phyloP scores from a whole-genome alignment of 805 yeast species.

The Metschnikowia lochheadii region DNA sequence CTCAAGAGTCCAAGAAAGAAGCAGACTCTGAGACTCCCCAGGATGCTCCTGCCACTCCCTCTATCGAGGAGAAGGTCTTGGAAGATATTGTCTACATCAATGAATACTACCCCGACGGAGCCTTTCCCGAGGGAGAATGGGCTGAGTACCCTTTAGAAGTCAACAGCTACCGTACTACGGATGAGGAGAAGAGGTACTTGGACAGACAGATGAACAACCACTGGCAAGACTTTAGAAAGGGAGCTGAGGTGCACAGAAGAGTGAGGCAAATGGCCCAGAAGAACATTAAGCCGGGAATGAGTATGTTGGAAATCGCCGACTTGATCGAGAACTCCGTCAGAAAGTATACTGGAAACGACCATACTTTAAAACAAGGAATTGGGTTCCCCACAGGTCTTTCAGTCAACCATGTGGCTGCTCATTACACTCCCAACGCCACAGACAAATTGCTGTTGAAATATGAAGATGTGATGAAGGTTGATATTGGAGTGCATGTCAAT shows the following conservation, averaged over 20 bases:
- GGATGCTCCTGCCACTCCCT: conserved; percentile 3
- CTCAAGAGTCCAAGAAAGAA: background rate
- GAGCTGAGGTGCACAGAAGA: conserved; percentile 92
- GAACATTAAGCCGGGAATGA: conserved; percentile 83
- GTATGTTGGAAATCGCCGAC: conserved; percentile 86
- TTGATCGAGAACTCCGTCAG: conserved; percentile 82
- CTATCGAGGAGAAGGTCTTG: too few relatives aligned
- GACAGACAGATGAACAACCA: conserved; percentile 59
- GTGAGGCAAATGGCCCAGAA: conserved; percentile 78
- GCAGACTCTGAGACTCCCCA: background rate
- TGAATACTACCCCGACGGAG: conserved; percentile 61
- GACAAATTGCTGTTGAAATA: conserved; percentile 76
- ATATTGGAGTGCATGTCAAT: conserved; percentile 93
- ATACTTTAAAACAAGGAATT: conserved; percentile 69
- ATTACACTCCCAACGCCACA: conserved; percentile 94
- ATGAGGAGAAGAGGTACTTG: conserved; percentile 78
- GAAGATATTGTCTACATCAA: conserved; percentile 59
- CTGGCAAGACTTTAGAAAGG: conserved; percentile 91
- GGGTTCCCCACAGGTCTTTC: conserved; percentile 99
- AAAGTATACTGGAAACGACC: conserved; percentile 63
- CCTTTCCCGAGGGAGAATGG: conserved; percentile 87
- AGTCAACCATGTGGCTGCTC: conserved; percentile 92
- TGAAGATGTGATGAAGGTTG: conserved; percentile 95
- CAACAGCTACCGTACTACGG: conserved; percentile 69
- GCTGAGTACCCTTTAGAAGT: conserved; percentile 67